Base-by-base conservation (phyloP, 2,329 filamentous ascomycete genomes). In the Passalora sequoiae region DNA sequence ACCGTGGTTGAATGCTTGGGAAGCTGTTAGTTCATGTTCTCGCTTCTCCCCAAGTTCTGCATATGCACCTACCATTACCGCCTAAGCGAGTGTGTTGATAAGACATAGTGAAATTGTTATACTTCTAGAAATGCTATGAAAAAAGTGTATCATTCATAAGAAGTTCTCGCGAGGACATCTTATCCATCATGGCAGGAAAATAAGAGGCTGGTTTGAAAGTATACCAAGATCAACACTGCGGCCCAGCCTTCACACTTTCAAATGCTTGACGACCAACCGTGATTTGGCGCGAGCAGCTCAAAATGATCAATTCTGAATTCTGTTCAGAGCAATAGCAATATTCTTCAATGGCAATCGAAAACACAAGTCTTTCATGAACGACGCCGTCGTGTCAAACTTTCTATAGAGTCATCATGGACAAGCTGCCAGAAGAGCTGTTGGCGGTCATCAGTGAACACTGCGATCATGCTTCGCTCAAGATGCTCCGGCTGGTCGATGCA, bases 1-100 rank as follows among this genome's bases (percentile, higher is more conserved):
- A 46, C 75, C 75, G 64, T 88, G 83, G 67, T 83, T 86, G 72
- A 91, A 87, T 66, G 84, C 86, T 89, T 36, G 33, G n/a, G n/a
- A 12, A 36, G 8, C 3, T 3, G 12, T 29, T 28, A 39, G 25
- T 33, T 12, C 19, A 13, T 36, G 10, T n/a, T 36, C 33, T 12
- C 24, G 12, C 24, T 27, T 27, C n/a, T n/a, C n/a, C n/a, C n/a
- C n/a, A n/a, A n/a, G n/a, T n/a, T n/a, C n/a, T n/a, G n/a, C n/a
- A 27, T 27, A 22, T 38, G n/a, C 25, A 25, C 46, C 38, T 42
- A 51, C 49, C 49, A 13, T 45, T 20, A 10, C 51, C 51, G 33
- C 51, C 51, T 10, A 54, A 43, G 19, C 49, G 35, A 35, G 50
- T 51, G 20, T 46, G 41, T 28, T 44, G 43, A 24, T 52, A 49